phyloP scores from a whole-genome alignment of 805 yeast genomes.

The Wickerhamomyces sydowiorum region DNA sequence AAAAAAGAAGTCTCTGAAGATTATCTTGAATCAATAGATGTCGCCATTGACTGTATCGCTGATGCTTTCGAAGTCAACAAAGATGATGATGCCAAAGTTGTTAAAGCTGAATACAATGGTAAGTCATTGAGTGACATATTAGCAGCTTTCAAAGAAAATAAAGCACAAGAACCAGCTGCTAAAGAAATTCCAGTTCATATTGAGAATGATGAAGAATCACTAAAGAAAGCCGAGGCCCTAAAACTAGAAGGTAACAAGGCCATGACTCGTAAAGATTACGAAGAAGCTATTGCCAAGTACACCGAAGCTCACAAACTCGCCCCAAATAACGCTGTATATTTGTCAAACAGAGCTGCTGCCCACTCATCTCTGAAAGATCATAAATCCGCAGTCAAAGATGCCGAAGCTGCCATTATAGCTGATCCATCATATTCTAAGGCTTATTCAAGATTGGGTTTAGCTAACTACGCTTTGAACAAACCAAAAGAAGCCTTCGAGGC shows the following conservation, averaged over 20 bases:
- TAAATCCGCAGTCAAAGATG: slow-evolving; percentile 76
- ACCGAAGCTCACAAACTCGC: slow-evolving; percentile 70
- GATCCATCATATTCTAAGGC: slow-evolving; percentile 87
- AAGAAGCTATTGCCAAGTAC: slow-evolving; percentile 68
- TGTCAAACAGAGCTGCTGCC: slow-evolving; percentile 96
- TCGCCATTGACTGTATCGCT: slow-evolving; percentile 87
- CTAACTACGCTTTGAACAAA: slow-evolving; percentile 91
- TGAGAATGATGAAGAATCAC: slow-evolving; percentile 45
- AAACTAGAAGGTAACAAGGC: slow-evolving; percentile 87
- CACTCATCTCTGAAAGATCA: slow-evolving; percentile 73
- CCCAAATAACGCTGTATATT: slow-evolving; percentile 74
- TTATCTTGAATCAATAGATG: slow-evolving; percentile 82
- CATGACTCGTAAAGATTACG: slow-evolving; percentile 72
- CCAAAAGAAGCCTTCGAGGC: slow-evolving; percentile 87
- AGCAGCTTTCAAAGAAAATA: slow-evolving; percentile 11
- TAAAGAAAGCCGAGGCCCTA: slow-evolving; percentile 73
- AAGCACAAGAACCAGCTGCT: slow-evolving; percentile 16
- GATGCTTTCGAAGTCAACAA: slow-evolving; percentile 74
- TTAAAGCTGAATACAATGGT: slow-evolving; percentile 37
- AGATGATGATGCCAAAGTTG: slow-evolving; percentile 33
- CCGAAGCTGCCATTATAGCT: slow-evolving; percentile 69
- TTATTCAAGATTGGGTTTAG: slow-evolving; percentile 91
- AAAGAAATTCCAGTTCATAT: slow-evolving; percentile 36
- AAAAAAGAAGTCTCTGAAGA: slow-evolving; percentile 69
- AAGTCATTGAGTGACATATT: slow-evolving; percentile 43